Percentiles rank a stretch among this genome's conserved stretches.
phyloP scores from a whole-genome alignment of 192 early-diverging fungal genomes.

The Allomyces macrogynus region DNA sequence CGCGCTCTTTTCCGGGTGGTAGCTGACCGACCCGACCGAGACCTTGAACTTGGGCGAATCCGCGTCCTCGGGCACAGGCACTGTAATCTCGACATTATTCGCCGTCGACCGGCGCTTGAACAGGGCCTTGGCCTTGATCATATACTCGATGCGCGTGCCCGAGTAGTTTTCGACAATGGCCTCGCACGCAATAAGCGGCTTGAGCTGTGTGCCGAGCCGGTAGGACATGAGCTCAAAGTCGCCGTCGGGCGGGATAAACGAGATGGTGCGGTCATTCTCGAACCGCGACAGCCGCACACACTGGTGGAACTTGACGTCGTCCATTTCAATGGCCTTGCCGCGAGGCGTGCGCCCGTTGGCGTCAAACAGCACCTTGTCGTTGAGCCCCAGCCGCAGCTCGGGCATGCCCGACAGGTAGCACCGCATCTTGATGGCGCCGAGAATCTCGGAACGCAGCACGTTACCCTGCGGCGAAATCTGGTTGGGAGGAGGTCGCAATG shows the following conservation, averaged over 20 bases:
- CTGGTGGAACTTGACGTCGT: slow-evolving; percentile 79
- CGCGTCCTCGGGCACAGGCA: slow-evolving; percentile 93
- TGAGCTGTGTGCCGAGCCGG: slow-evolving; percentile 57
- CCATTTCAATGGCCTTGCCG: slow-evolving; percentile 74
- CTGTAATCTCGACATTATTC: slow-evolving; percentile 91
- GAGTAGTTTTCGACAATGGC: slow-evolving; percentile 67
- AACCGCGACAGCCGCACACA: slow-evolving; percentile 70
- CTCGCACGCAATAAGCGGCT: slow-evolving; percentile 71
- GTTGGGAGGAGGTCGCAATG: too few species aligned
- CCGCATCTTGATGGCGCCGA: slow-evolving; percentile 68
- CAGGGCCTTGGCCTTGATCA: slow-evolving; percentile 91
- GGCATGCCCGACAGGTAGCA: slow-evolving; percentile 71
- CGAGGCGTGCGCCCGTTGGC: slow-evolving; percentile 49
- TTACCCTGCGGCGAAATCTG: slow-evolving; percentile 35
- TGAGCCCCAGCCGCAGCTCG: slow-evolving; percentile 61
- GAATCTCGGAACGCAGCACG: slow-evolving; percentile 47
- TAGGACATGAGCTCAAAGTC: slow-evolving; percentile 85
- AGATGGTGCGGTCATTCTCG: slow-evolving; percentile 73
- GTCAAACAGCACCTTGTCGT: slow-evolving; percentile 89
- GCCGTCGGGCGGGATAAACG: slow-evolving; percentile 74
- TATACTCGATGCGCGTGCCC: slow-evolving; percentile 82
- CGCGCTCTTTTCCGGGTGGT: slow-evolving; percentile 82
- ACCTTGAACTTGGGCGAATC: slow-evolving; percentile 92
- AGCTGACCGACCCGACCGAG: slow-evolving; percentile 58
- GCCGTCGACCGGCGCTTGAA: slow-evolving; percentile 94